Percentiles rank a stretch among this genome's conserved stretches.
Evolutionary conservation across 2,329 filamentous ascomycete species (phyloP).

Genomic region (Alternaria angustiovoidea): DNA sequence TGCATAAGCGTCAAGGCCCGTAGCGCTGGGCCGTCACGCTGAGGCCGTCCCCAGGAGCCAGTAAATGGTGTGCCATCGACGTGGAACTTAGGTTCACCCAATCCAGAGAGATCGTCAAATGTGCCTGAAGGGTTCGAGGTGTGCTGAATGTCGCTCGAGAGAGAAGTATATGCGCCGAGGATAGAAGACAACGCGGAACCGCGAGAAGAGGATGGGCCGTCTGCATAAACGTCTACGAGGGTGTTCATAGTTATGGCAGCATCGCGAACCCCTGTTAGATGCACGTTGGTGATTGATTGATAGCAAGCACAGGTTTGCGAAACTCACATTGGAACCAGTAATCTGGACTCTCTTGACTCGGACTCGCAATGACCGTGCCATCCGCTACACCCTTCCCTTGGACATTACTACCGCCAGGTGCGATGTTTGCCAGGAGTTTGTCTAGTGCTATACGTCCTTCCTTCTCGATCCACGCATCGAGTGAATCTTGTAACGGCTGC

Average conservation of each 20-base stretch:
- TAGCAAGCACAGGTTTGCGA: neutral
- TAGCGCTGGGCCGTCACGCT: constrained; percentile 56
- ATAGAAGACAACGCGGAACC: constrained; percentile 40
- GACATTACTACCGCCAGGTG: constrained; percentile 52
- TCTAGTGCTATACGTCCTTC: constrained; percentile 49
- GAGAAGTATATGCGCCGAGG: constrained; percentile 43
- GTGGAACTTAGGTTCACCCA: constrained; percentile 57
- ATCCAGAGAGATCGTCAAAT: constrained; percentile 47
- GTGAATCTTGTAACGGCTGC: constrained; percentile 37
- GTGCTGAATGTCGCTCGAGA: constrained; percentile 50
- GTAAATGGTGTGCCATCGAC: constrained; percentile 49
- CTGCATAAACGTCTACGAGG: constrained; percentile 51
- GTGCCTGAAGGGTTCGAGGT: constrained; percentile 50
- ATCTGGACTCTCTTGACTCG: constrained; percentile 51
- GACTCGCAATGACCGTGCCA: constrained; percentile 56
- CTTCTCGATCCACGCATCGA: constrained; percentile 49
- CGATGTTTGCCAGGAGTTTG: constrained; percentile 53
- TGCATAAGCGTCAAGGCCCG: constrained; percentile 54
- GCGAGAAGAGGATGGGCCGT: constrained; percentile 38
- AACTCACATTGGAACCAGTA: constrained; percentile 57
- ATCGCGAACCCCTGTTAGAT: constrained; percentile 51
- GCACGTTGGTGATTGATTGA: neutral
- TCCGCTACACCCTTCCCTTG: constrained; percentile 43
- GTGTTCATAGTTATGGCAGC: constrained; percentile 55
- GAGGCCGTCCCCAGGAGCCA: constrained; percentile 54